Evolutionary conservation across 305 asterid genomes (phyloP).

Genomic region (Withania somnifera): DNA sequence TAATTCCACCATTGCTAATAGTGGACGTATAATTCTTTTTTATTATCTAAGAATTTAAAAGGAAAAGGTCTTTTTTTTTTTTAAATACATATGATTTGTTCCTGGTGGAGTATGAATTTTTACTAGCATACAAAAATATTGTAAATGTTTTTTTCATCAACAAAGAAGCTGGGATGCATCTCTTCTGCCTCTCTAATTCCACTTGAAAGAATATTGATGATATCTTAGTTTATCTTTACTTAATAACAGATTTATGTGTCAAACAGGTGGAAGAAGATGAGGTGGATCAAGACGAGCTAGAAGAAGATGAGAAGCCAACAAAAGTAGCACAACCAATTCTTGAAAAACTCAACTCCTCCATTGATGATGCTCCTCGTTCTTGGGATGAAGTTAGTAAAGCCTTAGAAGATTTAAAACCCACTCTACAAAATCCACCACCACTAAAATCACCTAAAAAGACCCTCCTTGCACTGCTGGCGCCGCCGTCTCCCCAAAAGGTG

Average conservation of each 20-base stretch:
- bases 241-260: neutral
- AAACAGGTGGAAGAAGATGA: neutral
- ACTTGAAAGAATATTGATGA: no score
- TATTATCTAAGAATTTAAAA: no score
- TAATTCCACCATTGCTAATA: no score
- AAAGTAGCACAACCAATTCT: constrained; percentile 38
- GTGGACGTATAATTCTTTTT: no score
- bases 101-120: no score
- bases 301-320: constrained; percentile 17
- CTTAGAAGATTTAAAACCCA: constrained; percentile 50
- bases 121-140: no score
- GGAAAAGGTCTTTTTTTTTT: no score
- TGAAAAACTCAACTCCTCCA: constrained; percentile 45
- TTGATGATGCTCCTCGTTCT: constrained; percentile 53
- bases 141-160: no score
- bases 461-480: neutral
- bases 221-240: no score
- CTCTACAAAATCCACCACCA: constrained; percentile 16
- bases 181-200: no score
- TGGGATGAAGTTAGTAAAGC: constrained; percentile 85
- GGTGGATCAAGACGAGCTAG: neutral
- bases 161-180: no score
- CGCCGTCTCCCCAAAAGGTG: neutral
- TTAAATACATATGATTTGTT: no score
- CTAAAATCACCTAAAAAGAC: constrained; percentile 7